Percentiles rank a stretch among this genome's conserved stretches.
phyloP scores from a whole-genome alignment of 192 early-diverging fungal genomes.

The Irineochytrium annulatum region DNA sequence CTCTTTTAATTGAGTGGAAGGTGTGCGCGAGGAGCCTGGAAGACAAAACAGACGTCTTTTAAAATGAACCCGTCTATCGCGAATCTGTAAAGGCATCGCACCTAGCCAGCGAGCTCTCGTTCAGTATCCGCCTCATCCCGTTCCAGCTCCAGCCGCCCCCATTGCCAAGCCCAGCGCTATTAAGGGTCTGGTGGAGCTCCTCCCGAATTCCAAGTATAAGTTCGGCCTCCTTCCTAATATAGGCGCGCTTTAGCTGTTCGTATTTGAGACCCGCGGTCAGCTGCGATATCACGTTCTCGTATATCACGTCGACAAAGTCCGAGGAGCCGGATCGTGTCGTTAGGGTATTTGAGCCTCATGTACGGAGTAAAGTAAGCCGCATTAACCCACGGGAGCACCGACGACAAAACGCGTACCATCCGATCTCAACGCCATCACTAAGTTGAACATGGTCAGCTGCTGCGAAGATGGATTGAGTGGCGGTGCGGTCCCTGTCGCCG shows the following conservation, averaged over 20 bases:
- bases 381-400: no score
- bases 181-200: constrained; percentile 26
- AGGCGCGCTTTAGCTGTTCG: constrained; percentile 72
- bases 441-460: constrained; percentile 71
- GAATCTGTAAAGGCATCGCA: no score
- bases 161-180: neutral
- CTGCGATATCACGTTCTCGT: constrained; percentile 65
- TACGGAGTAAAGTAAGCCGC: no score
- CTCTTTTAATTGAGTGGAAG: constrained; percentile 47
- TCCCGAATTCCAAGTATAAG: constrained; percentile 70
- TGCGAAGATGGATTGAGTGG: constrained; percentile 25
- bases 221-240: constrained; percentile 69
- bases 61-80: no score
- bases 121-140: constrained; percentile 49
- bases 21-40: constrained; percentile 56
- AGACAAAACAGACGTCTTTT: no score
- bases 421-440: constrained; percentile 79
- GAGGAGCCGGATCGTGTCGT: no score
- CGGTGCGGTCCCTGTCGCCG: no score
- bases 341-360: no score
- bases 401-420: no score
- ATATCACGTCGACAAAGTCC: constrained; percentile 63
- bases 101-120: constrained; percentile 59
- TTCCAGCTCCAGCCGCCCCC: constrained; percentile 4
- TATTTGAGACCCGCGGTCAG: constrained; percentile 70